Conservation (phyloP, 2,329 filamentous ascomycete species). For the Calonectria honghensis region DNA sequence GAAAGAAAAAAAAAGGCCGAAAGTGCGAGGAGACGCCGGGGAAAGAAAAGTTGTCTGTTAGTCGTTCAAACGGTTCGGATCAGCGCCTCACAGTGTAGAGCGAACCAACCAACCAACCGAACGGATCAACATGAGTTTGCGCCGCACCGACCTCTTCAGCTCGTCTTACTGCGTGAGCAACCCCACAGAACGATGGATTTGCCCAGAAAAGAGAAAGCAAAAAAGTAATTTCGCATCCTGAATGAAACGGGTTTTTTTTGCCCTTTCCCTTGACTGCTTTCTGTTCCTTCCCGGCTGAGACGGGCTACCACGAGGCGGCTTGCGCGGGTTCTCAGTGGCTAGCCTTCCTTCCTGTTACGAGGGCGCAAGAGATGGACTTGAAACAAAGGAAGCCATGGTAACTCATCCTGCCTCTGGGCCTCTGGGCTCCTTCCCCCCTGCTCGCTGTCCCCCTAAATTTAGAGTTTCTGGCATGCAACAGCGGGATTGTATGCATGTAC, state of each 20-base stretch:
- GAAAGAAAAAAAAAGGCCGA: too few species aligned
- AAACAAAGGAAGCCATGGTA: slow-evolving; percentile 13
- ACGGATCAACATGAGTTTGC: neutral
- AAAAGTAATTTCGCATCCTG: slow-evolving; percentile 15
- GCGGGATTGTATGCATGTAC: slow-evolving; percentile 24
- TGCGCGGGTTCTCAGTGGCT: neutral
- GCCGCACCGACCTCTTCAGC: neutral
- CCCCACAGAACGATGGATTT: slow-evolving; percentile 16
- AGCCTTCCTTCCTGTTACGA: too few species aligned
- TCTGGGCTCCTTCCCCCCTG: neutral
- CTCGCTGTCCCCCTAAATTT: neutral
- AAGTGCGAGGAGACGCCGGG: neutral
- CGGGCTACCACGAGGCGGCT: neutral
- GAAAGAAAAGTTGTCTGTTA: neutral
- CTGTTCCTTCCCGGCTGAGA: neutral
- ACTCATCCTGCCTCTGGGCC: neutral
- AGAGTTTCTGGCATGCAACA: slow-evolving; percentile 21
- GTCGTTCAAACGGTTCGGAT: neutral
- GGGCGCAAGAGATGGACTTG: neutral
- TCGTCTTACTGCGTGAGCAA: slow-evolving; percentile 13
- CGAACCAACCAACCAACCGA: neutral
- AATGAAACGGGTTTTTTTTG: neutral
- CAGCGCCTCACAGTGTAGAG: neutral
- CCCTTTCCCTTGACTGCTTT: too few species aligned
- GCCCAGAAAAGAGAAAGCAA: neutral